Evolutionary conservation across 805 yeast species (phyloP), one percentile per base, ranked within the genome.

Genomic region (Wickerhamiella brachini): DNA sequence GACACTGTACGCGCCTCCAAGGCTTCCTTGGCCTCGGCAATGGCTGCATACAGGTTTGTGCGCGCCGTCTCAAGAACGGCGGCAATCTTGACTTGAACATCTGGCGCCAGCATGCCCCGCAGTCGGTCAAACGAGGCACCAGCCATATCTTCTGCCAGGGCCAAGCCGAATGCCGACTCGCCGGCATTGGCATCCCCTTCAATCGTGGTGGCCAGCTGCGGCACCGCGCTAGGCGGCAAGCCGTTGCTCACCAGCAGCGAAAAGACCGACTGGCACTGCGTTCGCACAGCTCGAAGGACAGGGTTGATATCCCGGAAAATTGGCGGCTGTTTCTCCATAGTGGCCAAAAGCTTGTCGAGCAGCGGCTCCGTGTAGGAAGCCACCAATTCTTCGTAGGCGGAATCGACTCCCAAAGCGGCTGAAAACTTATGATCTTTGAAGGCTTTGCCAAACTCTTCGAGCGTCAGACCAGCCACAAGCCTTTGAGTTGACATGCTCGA

Each of bases 141-240:
- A 31, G 82, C 69, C 17, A 88, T 75, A 55, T 78, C 76, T 51
- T 83, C 83, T 1, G 96, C 97, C 54, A 78, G 76, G 44, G 76
- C 83, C 42, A 93, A 64, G 15, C 87, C 78, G 67, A 93, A 93
- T 0, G 97, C 97, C 59, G 83, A 88, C 1, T 95, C 87, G 1
- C 96, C 97, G 1, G 97, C 95, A 53, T 85, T 95, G 1, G 79
- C 73, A 62, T 93, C 97, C 37, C 98, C 98, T 65, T 88, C 90
- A 3, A 90, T 96, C 9, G 89, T 80, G 5, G 88, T 81, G 0
- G 98, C 93, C 18, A 93, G 65, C 50, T 80, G 84, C 0, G 97
- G 97, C 5, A 87, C 65, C 62, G 81, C 83, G 20, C 76, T 71
- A 12, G 79, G 76, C 1, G 90, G 73, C 20, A 90, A 65, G 4